Evolutionary conservation across 257 asterid genomes (phyloP).

Genomic region (Plantago major): DNA sequence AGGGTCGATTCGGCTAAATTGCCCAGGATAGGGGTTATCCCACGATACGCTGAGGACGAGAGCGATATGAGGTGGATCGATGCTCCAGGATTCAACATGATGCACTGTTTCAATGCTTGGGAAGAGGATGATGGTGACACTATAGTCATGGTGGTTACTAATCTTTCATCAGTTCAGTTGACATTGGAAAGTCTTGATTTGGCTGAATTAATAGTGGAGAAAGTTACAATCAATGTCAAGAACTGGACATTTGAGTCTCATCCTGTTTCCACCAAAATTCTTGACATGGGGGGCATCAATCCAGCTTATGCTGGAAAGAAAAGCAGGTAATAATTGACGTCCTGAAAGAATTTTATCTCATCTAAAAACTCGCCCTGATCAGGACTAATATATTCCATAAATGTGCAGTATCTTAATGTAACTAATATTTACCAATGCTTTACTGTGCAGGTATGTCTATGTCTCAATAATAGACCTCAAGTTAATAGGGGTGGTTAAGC

Average conservation of each 20-base stretch:
- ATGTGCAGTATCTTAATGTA: no score
- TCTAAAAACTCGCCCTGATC: no score
- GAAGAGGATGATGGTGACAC: constrained; percentile 60
- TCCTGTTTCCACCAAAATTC: constrained; percentile 49
- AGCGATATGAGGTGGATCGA: constrained; percentile 62
- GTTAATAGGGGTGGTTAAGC: constrained; percentile 36
- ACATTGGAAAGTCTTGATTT: constrained; percentile 53
- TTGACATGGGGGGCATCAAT: constrained; percentile 61
- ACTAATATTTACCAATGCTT: no score
- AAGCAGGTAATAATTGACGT: constrained; percentile 31
- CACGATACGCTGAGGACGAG: constrained; percentile 53
- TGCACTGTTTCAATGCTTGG: constrained; percentile 68
- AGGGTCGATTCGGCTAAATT: constrained; percentile 40
- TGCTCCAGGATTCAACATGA: constrained; percentile 44
- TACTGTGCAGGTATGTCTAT: constrained; percentile 28
- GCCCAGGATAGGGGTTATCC: constrained; percentile 58
- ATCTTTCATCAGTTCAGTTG: constrained; percentile 52
- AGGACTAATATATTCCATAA: not conserved
- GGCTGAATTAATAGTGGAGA: constrained; percentile 62
- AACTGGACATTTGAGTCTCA: constrained; percentile 42
- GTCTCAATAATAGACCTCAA: constrained; percentile 41
- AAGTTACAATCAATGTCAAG: constrained; percentile 45
- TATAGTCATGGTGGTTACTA: constrained; percentile 60
- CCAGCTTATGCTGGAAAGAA: constrained; percentile 48
- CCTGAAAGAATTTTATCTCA: no score